Percentiles rank a stretch among this genome's conserved stretches.
These are phyloP conservation scores for Alisma plantagoaquatica DNA, from an alignment of 106 monocot genomes.

Conservation along the genomic window DNA sequence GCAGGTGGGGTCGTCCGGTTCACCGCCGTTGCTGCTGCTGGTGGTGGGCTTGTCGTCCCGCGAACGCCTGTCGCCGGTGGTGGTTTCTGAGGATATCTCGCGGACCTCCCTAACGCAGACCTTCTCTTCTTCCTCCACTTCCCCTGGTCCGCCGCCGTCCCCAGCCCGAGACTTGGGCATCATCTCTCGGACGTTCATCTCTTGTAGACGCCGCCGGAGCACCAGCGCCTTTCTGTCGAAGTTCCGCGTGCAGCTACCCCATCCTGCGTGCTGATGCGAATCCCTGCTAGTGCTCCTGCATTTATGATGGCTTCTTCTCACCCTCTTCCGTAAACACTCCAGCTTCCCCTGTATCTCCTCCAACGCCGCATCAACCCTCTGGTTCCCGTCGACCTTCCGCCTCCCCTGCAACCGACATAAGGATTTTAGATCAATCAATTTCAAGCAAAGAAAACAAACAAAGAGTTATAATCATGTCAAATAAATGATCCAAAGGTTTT, in stretches of 20 bases:
- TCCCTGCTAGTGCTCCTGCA: not conserved
- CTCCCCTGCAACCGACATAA: not conserved
- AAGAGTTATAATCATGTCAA: not conserved
- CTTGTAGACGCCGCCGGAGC: constrained; percentile 40
- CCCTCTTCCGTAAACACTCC: constrained; percentile 16
- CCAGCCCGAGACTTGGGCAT: constrained; percentile 11
- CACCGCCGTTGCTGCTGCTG: no score
- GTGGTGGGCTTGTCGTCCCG: no score
- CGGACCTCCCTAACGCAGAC: constrained; percentile 28
- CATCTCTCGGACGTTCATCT: constrained; percentile 21
- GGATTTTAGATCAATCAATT: not conserved
- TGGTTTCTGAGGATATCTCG: constrained; percentile 11
- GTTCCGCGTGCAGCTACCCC: constrained; percentile 13
- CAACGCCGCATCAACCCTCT: constrained; percentile 39
- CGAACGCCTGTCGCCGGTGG: no score
- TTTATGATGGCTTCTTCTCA: constrained; percentile 2
- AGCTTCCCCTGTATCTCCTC: constrained; percentile 38
- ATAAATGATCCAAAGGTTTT: no score
- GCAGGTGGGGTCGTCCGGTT: no score
- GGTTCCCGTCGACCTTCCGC: constrained; percentile 25
- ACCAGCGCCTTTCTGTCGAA: constrained; percentile 43
- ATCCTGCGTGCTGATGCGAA: not conserved
- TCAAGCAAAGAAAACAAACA: not conserved
- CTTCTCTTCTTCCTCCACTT: constrained; percentile 15
- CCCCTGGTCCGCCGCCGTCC: not conserved